These are phyloP conservation scores for Leccinellum albellum DNA, from an alignment of 768 basidiomycete genomes.

Conservation along the genomic window DNA sequence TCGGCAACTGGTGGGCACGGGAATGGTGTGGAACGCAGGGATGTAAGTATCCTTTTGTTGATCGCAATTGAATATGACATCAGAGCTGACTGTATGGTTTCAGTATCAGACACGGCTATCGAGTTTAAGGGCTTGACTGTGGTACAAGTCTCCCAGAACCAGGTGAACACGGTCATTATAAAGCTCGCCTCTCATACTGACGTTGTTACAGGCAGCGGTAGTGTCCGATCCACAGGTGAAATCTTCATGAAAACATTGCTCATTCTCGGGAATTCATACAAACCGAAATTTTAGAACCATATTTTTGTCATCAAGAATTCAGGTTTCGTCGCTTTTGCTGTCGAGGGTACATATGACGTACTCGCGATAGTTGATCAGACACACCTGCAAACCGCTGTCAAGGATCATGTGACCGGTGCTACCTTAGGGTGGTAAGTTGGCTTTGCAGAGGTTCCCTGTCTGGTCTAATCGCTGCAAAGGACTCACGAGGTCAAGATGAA, in stretches of 20 bases:
- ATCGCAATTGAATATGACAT: neutral
- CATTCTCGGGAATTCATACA: neutral
- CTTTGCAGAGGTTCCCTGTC: neutral
- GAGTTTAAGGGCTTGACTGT: constrained; percentile 76
- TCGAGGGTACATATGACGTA: constrained; percentile 74
- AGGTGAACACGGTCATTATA: constrained; percentile 31
- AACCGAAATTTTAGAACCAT: constrained; percentile 43
- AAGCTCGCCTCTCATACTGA: neutral
- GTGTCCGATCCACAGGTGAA: constrained; percentile 65
- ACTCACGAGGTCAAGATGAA: constrained; percentile 79
- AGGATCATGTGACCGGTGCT: constrained; percentile 59
- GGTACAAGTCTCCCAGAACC: constrained; percentile 87
- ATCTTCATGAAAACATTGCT: neutral
- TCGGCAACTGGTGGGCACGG: constrained; percentile 84
- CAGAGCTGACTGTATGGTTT: neutral
- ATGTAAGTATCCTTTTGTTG: constrained; percentile 39
- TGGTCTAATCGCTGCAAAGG: constrained; percentile 21
- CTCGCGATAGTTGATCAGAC: constrained; percentile 84
- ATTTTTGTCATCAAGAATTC: constrained; percentile 78
- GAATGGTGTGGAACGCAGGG: constrained; percentile 67
- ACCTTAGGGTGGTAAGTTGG: constrained; percentile 51
- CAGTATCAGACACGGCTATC: constrained; percentile 80
- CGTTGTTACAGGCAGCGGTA: constrained; percentile 48
- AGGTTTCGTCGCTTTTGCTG: constrained; percentile 74
- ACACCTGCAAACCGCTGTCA: constrained; percentile 58